Base-by-base conservation (phyloP, 495 filamentous ascomycete species). In the Penicillium canariense region DNA sequence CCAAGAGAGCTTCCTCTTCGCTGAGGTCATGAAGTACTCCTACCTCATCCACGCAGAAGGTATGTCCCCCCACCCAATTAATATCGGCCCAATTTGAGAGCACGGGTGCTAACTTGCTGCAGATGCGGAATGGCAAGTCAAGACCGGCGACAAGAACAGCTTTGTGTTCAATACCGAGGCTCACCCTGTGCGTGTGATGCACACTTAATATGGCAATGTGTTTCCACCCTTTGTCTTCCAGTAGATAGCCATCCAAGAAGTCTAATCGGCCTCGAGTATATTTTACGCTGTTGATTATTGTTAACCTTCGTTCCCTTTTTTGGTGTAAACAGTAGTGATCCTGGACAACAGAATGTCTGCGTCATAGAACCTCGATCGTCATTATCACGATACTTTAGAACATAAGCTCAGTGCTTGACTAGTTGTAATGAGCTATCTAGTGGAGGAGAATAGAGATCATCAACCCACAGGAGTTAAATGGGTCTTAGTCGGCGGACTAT, bases 1-100 rank as follows among this genome's bases (percentile, higher is more conserved):
- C 63, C 87, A 92, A 77, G 91, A 96, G 74, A 92, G 87, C 60
- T 96, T 95, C 75, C 84, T 89, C 71, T 93, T 94, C 66, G 91
- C 91, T 0, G 91, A 96, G 74, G 88, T 92, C 48, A 55, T 95
- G 61, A 96, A 96, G 76, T 96, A 96, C 70, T 73, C 77, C 20
- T 95, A 89, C 66, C 61, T 96, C 51, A 84, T 88, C 49, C 81
- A 86, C 48, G 74, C 80, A 14, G 67, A 66, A 15, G 65, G 65
- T 68, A 59, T 36, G 54, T 55, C 35, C 7, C 8, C 22, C 11
- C 2, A 15, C 2, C 20, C 27, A 15, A 11, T n/a, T 22, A 18
- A 2, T 5, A 18, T 27, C n/a, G n/a, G 1, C n/a, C 0, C 25
- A 39, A 36, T 2, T 15, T n/a, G 26, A 7, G 4, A 25, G 28